Evolutionary conservation across 257 asterid genomes (phyloP), one percentile per base, ranked within the genome.

Genomic region (Nicotiana noctiflora): DNA sequence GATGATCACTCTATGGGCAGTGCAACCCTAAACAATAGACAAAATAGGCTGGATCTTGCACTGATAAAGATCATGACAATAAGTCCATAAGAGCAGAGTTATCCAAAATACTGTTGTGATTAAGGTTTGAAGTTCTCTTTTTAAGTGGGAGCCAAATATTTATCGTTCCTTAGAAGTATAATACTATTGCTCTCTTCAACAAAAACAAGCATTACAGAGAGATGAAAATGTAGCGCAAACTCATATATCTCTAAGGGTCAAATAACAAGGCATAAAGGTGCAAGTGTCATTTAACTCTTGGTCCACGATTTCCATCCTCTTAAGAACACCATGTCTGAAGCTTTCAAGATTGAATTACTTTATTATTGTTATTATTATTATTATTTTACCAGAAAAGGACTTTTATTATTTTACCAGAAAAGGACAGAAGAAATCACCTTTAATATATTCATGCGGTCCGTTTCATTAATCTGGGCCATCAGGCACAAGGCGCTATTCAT

Each of bases 381-480:
- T 37, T 37, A 37, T 6, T 37, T 37, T 37, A 49, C 59, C 19
- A 72, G 60, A 49, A 29, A 79, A 53, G 53, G 75, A 49, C 61
- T n/a, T n/a, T n/a, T 37, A 37, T 37, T 37, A 37, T 37, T 37
- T 37, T 37, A 49, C 59, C 19, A 72, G 60, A 49, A 29, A 79
- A 53, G 53, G 75, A 49, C 61, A 83, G 52, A 51, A 59, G 6
- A 59, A 18, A 46, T 32, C 90, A 94, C 99, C 99, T 94, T 96
- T 80, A 96, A 84, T 65, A 94, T 96, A 89, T 96, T 96, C 92
- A 94, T 87, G 80, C 94, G 94, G 80, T 96, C 98, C 14, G 99
- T 96, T 89, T 96, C 98, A 82, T 93, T 92, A 80, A 88, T 91
- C 87, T 90, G 98, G 82, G 97, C 98, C 95, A 96, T 91, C 90